Evolutionary conservation across 306 rosid genomes (phyloP), one percentile per base, ranked within the genome.

Genomic region (Glycyrrhiza uralensis): DNA sequence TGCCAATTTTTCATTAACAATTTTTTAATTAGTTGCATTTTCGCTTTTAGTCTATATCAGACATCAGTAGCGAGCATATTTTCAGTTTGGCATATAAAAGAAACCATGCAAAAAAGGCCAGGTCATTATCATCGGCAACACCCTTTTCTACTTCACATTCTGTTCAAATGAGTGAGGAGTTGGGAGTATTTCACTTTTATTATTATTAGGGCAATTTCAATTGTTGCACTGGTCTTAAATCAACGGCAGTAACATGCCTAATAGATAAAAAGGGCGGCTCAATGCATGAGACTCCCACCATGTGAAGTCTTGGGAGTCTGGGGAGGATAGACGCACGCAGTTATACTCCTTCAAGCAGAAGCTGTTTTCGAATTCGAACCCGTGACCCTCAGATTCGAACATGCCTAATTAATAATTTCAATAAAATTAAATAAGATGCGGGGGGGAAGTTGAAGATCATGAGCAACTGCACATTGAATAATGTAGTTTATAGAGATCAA

Each of bases 391-490:
- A n/a, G n/a, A n/a, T 42, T n/a, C 32, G 3, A 67, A 60, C 23
- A 57, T 12, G 33, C 46, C 32, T 63, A 22, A 12, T 35, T 11
- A 55, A 54, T 24, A 7, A 49, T 66, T 47, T 76, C 19, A 47
- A 29, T 19, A 10, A 55, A 55, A 29, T 19, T 6, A 55, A 55
- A 71, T 22, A 28, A 71, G 56, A 19, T 18, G 6, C 11, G 2
- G 9, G 24, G n/a, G 30, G 52, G 8, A 13, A 61, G 65, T 26
- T 1, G 7, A 71, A 17, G 30, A 32, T 54, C 33, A 41, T 28
- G 71, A 69, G 47, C 2, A 63, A 70, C 57, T 69, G 81, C 78
- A 78, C 81, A 74, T 28, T 62, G 59, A 59, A 76, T 68, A 59
- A 76, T 68, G 75, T 55, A 50, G 64, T 33, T 79, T 60, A 36